Base-by-base conservation (phyloP, 2,329 filamentous ascomycete genomes). In the Pseudonectria buxi region DNA sequence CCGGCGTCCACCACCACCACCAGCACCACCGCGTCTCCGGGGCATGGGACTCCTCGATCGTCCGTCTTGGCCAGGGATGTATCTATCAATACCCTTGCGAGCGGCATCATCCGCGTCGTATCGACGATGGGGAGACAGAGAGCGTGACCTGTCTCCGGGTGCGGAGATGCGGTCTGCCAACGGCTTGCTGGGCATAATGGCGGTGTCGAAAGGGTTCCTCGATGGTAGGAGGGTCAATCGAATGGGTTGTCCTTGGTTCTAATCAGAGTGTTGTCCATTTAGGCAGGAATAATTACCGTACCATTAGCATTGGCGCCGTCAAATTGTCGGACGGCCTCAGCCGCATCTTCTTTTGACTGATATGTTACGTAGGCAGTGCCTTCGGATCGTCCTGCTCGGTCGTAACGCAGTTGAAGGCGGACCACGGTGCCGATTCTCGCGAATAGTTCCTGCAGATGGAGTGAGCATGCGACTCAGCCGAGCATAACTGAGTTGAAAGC, bases 231-330 rank as follows among this genome's bases (percentile, higher is more conserved):
- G 66, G 1, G 75, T 76, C 38, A 95, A 62, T 24, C 74, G 78
- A 51, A 95, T 95, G 4, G 86, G 87, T 62, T 90, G 86, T 32
- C 84, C 83, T 79, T 29, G 2, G 32, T 9, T 14, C 3, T 4
- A 11, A 25, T 53, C 24, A 52, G 40, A 14, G 26, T 14, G 9
- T 15, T 13, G 10, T 27, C n/a, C 15, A 15, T 14, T 28, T 32
- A 41, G 26, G 6, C 14, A 18, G 13, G 18, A 13, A 26, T 24
- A 10, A 7, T 18, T 14, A 3, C 13, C 40, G 26, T 67, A 72
- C 82, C 83, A 50, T 92, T 89, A 38, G 89, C 89, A 56, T 95
- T 95, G 44, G 88, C 88, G 37, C 86, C 86, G 56, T 95, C 82
- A 55, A 83, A 95, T 51, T 95, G 83, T 35, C 69, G 71, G 36